Evolutionary conservation across 2,329 filamentous ascomycete species (phyloP), one percentile per base, ranked within the genome.

Genomic region (Colletotrichum nymphaeae): DNA sequence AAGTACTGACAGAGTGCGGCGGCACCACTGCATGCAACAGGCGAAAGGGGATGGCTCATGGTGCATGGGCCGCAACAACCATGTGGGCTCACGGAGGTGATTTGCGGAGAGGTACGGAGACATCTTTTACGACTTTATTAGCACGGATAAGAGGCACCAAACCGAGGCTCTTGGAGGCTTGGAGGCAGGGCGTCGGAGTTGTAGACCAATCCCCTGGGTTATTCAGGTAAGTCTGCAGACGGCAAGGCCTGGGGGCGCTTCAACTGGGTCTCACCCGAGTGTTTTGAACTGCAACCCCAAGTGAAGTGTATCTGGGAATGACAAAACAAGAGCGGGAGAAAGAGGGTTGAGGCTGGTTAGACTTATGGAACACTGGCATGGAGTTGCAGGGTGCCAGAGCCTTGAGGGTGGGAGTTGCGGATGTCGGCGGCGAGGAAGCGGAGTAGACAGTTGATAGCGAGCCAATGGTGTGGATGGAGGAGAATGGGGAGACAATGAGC

Each of bases 401-500:
- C 35, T 37, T 37, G 35, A 22, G 16, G 16, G 26, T 46, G 32
- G 32, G 30, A 42, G 28, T 53, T 53, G 32, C 70, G 70, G 55
- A 65, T 46, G 24, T 32, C 46, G 70, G 28, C 42, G 42, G 53
- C 69, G 52, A 64, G 28, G 30, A 53, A 32, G 65, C n/a, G 42
- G 9, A 30, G 12, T 8, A 30, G 7, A n/a, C 28, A 32, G 35
- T 57, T 30, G 46, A 22, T 14, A 16, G 60, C 19, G 24, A 46
- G 42, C 42, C 42, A 49, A 49, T 49, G 42, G 58, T 60, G 32
- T 63, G 24, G 59, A 72, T 42, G 42, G 24, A 37, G 46, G 26
- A 26, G 52, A 58, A 69, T 46, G 30, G 58, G 55, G 59, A 69
- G 70, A 70, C 55, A 55, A 65, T 73, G 67, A 65, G 70, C 67